A percentile compares a stretch with the other conserved stretches of the same genome.
Evolutionary conservation across 148 eudicot species (phyloP).

Genomic region (Silene latifolia): DNA sequence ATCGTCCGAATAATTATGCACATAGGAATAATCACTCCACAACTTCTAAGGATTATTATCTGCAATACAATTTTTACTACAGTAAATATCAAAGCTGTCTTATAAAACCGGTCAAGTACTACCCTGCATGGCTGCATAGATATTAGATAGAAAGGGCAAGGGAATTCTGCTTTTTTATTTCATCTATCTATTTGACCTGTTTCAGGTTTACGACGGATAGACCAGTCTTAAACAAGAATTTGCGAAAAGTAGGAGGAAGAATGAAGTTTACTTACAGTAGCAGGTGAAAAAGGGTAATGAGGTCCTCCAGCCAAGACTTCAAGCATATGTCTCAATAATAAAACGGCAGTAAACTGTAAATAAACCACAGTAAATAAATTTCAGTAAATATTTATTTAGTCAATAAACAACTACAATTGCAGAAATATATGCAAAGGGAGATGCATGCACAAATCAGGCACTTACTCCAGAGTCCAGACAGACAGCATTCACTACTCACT

Average conservation of each 20-base stretch:
- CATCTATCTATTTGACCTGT: too few species aligned
- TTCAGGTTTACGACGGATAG: too few species aligned
- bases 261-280: constrained; percentile 45
- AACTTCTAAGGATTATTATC: constrained; percentile 51
- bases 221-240: too few species aligned
- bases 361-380: constrained; percentile 8
- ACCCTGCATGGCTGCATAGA: too few species aligned
- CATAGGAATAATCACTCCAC: constrained; percentile 75
- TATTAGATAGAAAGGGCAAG: too few species aligned
- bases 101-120: too few species aligned
- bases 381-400: not conserved
- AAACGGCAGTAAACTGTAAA: constrained; percentile 56
- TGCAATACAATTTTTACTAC: too few species aligned
- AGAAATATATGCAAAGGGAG: not conserved
- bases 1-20: constrained; percentile 51
- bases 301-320: constrained; percentile 44
- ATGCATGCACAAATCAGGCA: not conserved
- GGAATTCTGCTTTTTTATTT: too few species aligned
- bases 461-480: too few species aligned
- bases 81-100: too few species aligned
- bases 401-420: not conserved
- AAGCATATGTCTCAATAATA: constrained; percentile 53
- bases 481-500: not conserved
- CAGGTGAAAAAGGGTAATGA: constrained; percentile 63
- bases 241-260: not conserved